Evolutionary conservation across 805 yeast species (phyloP), one percentile per base, ranked within the genome.

Genomic region (Pichia exigua): DNA sequence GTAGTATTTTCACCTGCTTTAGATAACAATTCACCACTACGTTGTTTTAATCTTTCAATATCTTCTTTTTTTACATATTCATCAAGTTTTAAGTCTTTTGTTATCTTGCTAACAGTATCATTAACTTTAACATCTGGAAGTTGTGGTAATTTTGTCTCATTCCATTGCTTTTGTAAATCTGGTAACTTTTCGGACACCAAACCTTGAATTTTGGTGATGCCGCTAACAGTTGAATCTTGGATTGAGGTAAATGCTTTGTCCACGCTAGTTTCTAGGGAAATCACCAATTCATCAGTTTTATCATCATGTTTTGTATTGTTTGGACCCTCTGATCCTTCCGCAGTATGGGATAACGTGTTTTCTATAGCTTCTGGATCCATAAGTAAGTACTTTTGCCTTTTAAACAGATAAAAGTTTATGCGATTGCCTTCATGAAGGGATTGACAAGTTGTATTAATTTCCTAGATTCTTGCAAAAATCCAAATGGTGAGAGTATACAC

Each of bases 271-370:
- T 78, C 81, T 26, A 84, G 73, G 44, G 77, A 81, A 43, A 68
- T 68, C 57, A 81, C 87, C 21, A 82, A 60, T 57, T 75, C 72
- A 48, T 82, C 84, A 0, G 87, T 81, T 58, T 75, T 73, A 57
- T 76, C 73, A 39, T 56, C 61, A 35, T 58, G 64, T 41, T 51
- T 24, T 4, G 40, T 30, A 24, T 40, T 6, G 24, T 46, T 48
- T 26, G 59, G 54, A 2, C 51, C 54, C n/a, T 28, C 54, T 4
- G 48, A 17, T 2, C 42, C 38, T 4, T 44, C 39, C 4, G 20
- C 28, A 24, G 38, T 43, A 15, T 30, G 26, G 5, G 51, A 47
- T 20, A 47, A 32, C 7, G 48, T 47, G 3, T 32, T 45, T 22
- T 47, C 51, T 30, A 48, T 48, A 35, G 51, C 46, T 11, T 51